Conservation (phyloP, 1,139 yeast genomes). For the Candida albicans region DNA sequence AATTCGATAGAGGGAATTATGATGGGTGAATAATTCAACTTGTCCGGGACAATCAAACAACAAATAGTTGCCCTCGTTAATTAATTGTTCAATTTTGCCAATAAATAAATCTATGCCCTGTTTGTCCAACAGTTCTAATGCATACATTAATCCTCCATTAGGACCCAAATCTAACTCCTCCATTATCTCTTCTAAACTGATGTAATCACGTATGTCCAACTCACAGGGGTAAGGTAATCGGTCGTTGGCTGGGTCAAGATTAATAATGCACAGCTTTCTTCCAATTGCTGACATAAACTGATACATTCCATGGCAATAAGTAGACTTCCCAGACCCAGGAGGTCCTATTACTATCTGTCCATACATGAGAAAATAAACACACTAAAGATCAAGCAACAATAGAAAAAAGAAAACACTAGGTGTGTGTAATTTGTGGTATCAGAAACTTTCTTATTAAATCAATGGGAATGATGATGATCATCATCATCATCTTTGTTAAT, state of each 20-base stretch:
- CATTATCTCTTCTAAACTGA: slow-evolving; percentile 90
- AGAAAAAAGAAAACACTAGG: too few species aligned
- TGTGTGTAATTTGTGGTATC: too few species aligned
- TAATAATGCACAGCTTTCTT: slow-evolving; percentile 75
- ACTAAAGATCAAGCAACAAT: too few species aligned
- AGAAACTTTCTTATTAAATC: neutral
- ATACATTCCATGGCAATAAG: slow-evolving; percentile 87
- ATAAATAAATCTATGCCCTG: slow-evolving; percentile 56
- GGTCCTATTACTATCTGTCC: slow-evolving; percentile 97
- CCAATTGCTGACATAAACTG: slow-evolving; percentile 95
- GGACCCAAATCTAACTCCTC: slow-evolving; percentile 81
- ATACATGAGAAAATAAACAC: slow-evolving; percentile 38
- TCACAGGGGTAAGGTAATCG: slow-evolving; percentile 76
- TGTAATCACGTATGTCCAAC: slow-evolving; percentile 83
- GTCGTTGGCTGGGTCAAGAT: slow-evolving; percentile 96
- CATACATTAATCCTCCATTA: slow-evolving; percentile 91
- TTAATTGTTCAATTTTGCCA: slow-evolving; percentile 53
- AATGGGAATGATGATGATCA: neutral
- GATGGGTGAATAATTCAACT: slow-evolving; percentile 50
- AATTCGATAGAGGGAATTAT: slow-evolving; percentile 37
- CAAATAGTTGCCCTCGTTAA: slow-evolving; percentile 64
- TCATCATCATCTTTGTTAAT: neutral
- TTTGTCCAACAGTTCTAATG: slow-evolving; percentile 64
- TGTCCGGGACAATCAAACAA: slow-evolving; percentile 82
- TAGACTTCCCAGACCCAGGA: slow-evolving; percentile 96